Base-by-base conservation (phyloP, 2,329 filamentous ascomycete species). In the Colletotrichum zoysiae region DNA sequence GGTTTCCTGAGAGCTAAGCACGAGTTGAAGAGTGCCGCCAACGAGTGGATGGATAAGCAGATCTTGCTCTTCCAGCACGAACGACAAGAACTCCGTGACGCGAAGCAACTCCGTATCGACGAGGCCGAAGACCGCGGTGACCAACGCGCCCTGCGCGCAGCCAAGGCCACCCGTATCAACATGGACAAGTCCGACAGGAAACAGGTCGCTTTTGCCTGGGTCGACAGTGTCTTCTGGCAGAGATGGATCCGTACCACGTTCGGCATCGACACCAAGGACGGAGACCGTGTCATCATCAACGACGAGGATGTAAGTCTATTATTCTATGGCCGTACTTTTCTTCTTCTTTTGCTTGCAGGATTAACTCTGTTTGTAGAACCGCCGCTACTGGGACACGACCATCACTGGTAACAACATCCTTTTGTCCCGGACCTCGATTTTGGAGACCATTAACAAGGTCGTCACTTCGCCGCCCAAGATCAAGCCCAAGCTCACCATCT, bases 11-110 rank as follows among this genome's bases (percentile, higher is more conserved):
- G 88, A 68, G 93, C 93, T 35, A 93, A 93, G 80, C 91, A 92
- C 44, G 97, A 99, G 83, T 91, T 99, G 83, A 98, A 98, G 88
- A 95, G 92, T 75, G 96, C 96, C 1, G 96, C 96, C 11, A 88
- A 95, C 73, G 96, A 98, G 81, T 99, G 96, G 95, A 97, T 98
- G 89, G 95, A 98, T 81, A 96, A 97, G 84, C 94, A 98, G 82
- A 92, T 94, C 23, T 91, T 95, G 76, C 88, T 94, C 50, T 98
- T 97, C 86, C 94, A 97, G 80, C 89, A 97, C 20, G 95, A 98
- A 82, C 88, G 95, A 69, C 94, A 98, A 84, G 96, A 97, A 81
- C 87, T 98, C 60, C 92, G 96, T 64, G 95, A 98, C 81, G 91
- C 95, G 6, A 99, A 99, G 85, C 95, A 98, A 81, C 86, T 98